Conservation (phyloP, 495 filamentous ascomycete genomes). For the Aspergillus bertholletiae region DNA sequence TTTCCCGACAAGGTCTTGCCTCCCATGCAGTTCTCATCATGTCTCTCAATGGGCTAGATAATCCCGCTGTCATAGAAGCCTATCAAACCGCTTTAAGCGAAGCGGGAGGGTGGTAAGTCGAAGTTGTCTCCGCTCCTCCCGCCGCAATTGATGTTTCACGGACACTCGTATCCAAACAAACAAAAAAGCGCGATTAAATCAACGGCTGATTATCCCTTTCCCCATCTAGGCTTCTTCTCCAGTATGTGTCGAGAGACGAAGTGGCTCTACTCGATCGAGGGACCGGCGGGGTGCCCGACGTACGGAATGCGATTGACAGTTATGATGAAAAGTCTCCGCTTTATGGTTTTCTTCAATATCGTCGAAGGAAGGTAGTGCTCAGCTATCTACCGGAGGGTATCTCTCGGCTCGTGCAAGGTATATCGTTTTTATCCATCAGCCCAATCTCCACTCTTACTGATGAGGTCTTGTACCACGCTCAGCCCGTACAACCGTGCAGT, state of each 20-base stretch:
- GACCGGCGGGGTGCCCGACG: constrained; percentile 78
- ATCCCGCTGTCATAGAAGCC: constrained; percentile 73
- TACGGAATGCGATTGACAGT: constrained; percentile 69
- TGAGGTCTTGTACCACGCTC: background rate
- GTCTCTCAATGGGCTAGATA: constrained; percentile 97
- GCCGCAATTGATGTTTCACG: background rate
- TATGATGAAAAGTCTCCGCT: constrained; percentile 83
- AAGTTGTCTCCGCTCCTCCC: background rate
- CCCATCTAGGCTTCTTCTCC: constrained; percentile 78
- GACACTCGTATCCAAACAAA: background rate
- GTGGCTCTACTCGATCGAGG: constrained; percentile 76
- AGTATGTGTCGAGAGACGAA: constrained; percentile 86
- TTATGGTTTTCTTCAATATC: constrained; percentile 88
- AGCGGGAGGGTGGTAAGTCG: constrained; percentile 91
- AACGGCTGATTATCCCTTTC: background rate
- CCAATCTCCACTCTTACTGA: constrained; percentile 2
- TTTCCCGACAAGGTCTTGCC: constrained; percentile 6
- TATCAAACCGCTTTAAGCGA: constrained; percentile 77
- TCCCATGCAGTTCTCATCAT: constrained; percentile 56
- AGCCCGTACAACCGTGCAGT: constrained; percentile 96
- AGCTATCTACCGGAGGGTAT: constrained; percentile 89
- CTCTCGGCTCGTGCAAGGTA: constrained; percentile 88
- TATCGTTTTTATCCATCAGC: constrained; percentile 26
- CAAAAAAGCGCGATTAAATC: background rate
- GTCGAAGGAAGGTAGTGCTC: constrained; percentile 84